These are phyloP conservation scores for Barbatosphaeria neglecta DNA, from an alignment of 495 filamentous ascomycete species.

Conservation along the genomic window DNA sequence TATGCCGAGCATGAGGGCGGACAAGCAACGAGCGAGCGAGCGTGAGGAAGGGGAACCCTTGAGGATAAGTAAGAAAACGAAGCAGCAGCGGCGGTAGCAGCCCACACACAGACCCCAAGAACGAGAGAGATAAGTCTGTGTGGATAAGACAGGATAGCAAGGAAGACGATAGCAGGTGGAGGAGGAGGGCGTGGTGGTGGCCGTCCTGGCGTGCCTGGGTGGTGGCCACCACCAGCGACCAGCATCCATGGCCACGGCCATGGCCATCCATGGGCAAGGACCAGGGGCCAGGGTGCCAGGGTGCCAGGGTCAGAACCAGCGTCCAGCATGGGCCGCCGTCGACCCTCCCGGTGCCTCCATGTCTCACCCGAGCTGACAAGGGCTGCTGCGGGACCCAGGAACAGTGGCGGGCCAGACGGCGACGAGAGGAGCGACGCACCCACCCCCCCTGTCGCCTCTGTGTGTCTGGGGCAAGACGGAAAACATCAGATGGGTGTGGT, in stretches of 20 bases:
- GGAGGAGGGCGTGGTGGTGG: conserved; percentile 14
- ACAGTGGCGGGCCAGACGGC: conserved; percentile 16
- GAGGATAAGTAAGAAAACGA: conserved; percentile 33
- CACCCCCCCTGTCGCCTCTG: conserved; percentile 18
- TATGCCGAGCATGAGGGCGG: conserved; percentile 35
- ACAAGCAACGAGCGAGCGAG: conserved; percentile 25
- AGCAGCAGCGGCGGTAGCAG: no score
- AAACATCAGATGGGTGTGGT: conserved; percentile 35
- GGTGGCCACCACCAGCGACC: neutral
- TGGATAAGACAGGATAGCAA: conserved; percentile 12
- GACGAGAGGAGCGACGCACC: conserved; percentile 10
- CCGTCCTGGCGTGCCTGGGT: neutral
- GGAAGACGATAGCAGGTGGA: conserved; percentile 17
- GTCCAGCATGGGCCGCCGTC: neutral
- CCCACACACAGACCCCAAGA: conserved; percentile 26
- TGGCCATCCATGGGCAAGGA: conserved; percentile 9
- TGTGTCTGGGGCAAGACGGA: conserved; percentile 38
- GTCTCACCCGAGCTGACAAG: conserved; percentile 38
- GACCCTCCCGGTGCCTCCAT: conserved; percentile 10
- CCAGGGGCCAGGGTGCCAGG: neutral
- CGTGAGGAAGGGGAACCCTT: conserved; percentile 32
- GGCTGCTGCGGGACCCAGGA: conserved; percentile 17
- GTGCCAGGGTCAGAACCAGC: neutral
- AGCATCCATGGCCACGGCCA: neutral
- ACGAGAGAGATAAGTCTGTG: conserved; percentile 27